Conservation (phyloP, 352 stramenopile genomes). For the Phytophthora agathidicida region DNA sequence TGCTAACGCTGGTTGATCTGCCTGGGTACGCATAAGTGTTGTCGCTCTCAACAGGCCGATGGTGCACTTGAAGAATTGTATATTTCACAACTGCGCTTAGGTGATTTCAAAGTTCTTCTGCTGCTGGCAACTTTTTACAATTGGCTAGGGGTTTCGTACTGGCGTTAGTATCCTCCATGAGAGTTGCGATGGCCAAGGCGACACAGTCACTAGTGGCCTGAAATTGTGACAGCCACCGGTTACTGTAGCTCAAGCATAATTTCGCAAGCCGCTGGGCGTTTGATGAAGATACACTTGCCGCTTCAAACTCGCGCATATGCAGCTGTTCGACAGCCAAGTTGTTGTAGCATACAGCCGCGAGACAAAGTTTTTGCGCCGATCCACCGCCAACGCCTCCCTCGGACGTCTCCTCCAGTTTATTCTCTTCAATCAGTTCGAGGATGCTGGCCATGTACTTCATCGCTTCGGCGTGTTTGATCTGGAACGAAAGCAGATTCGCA, state of each 20-base stretch:
- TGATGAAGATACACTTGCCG: slow-evolving; percentile 70
- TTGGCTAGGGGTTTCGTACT: slow-evolving; percentile 15
- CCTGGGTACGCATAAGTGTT: not conserved
- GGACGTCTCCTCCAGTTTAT: slow-evolving; percentile 71
- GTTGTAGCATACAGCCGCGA: slow-evolving; percentile 92
- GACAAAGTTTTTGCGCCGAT: slow-evolving; percentile 89
- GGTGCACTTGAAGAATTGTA: not conserved
- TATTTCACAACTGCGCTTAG: no score
- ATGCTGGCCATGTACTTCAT: slow-evolving; percentile 84
- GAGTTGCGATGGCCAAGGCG: slow-evolving; percentile 65
- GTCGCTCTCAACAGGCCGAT: not conserved
- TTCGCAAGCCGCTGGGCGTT: slow-evolving; percentile 90
- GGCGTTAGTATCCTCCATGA: slow-evolving; percentile 67
- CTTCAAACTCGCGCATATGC: slow-evolving; percentile 82
- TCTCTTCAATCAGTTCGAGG: slow-evolving; percentile 90
- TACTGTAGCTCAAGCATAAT: slow-evolving; percentile 92
- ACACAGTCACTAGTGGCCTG: slow-evolving; percentile 87
- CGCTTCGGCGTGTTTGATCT: slow-evolving; percentile 82
- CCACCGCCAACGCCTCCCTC: slow-evolving; percentile 37
- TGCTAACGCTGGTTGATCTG: slow-evolving; percentile 11
- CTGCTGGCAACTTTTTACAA: not conserved
- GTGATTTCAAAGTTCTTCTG: slow-evolving; percentile 11
- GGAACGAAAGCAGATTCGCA: slow-evolving; percentile 72
- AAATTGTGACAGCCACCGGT: slow-evolving; percentile 89
- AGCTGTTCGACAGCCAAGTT: slow-evolving; percentile 93